Evolutionary conservation across 345 rosid species (phyloP).

Genomic region (Alliaria petiolata): DNA sequence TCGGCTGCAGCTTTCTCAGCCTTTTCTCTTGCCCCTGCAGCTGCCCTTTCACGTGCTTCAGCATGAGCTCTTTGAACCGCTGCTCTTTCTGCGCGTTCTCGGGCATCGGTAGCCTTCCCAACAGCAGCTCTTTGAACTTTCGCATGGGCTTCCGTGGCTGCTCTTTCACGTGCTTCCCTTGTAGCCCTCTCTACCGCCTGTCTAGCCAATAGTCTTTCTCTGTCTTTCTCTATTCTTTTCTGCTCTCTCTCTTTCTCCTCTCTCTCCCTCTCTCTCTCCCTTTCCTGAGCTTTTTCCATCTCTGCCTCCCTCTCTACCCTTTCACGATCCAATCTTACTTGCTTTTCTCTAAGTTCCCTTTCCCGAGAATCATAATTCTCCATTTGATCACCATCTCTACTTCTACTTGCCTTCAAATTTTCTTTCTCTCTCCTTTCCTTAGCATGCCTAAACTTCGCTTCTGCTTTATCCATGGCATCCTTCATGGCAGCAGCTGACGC

Average conservation of each 20-base stretch:
- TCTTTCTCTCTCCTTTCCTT: slow-evolving; percentile 84
- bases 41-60: slow-evolving; percentile 98
- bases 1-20: slow-evolving; percentile 91
- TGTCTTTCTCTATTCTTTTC: slow-evolving; percentile 60
- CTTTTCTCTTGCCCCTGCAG: slow-evolving; percentile 74
- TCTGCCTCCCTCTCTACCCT: slow-evolving; percentile 57
- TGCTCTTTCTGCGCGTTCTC: slow-evolving; percentile 86
- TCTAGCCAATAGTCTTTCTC: slow-evolving; percentile 66
- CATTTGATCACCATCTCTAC: slow-evolving; percentile 50
- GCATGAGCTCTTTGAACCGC: slow-evolving; percentile 94
- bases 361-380: slow-evolving; percentile 62
- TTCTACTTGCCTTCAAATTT: slow-evolving; percentile 60
- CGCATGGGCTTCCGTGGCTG: slow-evolving; percentile 72
- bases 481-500: slow-evolving; percentile 97
- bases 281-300: slow-evolving; percentile 55
- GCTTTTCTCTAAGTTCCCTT: slow-evolving; percentile 58
- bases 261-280: slow-evolving; percentile 37
- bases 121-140: slow-evolving; percentile 92
- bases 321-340: slow-evolving; percentile 49
- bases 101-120: slow-evolving; percentile 78
- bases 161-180: slow-evolving; percentile 96
- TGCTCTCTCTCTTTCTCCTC: slow-evolving; percentile 46
- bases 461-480: slow-evolving; percentile 97
- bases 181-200: slow-evolving; percentile 98
- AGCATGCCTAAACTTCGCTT: slow-evolving; percentile 87